phyloP scores from a whole-genome alignment of 179 eudicot genomes.

The Heliamphora pulchella region DNA sequence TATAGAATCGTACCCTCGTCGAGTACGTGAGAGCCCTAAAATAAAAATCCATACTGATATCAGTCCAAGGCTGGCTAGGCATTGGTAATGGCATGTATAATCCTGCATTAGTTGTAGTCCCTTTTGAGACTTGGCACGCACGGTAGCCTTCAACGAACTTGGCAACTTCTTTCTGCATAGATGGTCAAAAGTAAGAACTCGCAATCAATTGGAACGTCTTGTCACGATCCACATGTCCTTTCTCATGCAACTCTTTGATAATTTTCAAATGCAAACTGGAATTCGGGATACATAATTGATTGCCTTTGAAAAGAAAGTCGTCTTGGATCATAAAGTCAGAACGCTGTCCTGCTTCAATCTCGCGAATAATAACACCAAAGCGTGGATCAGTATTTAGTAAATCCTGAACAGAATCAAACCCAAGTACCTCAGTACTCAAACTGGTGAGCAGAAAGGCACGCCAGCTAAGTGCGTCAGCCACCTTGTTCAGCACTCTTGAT shows the following conservation, averaged over 20 bases:
- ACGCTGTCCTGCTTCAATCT: rapidly evolving
- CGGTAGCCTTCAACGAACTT: no score
- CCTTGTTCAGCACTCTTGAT: not conserved
- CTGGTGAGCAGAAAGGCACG: not conserved
- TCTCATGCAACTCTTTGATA: not conserved
- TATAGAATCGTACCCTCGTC: constrained; percentile 1
- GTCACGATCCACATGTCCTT: not conserved
- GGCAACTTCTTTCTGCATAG: not conserved
- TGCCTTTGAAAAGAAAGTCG: not conserved
- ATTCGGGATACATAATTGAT: not conserved
- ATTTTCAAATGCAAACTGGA: not conserved
- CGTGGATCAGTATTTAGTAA: not conserved
- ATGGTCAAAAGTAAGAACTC: not conserved
- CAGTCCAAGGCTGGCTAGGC: not conserved
- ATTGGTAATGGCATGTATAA: constrained; percentile 12
- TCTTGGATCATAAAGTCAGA: no score
- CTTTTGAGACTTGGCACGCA: not conserved
- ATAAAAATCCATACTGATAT: constrained; percentile 15
- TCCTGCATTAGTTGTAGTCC: not conserved
- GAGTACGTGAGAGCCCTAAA: not conserved
- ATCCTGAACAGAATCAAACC: not conserved
- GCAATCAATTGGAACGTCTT: not conserved
- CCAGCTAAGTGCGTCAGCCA: not conserved
- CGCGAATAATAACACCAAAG: not conserved
- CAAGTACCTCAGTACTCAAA: not conserved